Conservation (phyloP, 345 rosid genomes). For the Populus simonii region DNA sequence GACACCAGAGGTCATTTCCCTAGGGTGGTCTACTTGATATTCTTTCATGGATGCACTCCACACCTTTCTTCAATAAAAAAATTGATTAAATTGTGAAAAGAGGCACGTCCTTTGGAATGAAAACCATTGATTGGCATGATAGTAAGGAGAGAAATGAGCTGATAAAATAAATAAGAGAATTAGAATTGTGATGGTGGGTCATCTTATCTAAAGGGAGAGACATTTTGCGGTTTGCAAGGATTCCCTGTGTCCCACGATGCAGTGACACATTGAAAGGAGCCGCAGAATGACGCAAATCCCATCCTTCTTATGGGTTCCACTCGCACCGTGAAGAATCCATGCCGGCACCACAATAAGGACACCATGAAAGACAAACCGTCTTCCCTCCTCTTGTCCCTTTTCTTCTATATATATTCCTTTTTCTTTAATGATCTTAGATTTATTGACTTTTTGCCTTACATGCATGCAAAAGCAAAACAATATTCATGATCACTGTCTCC, state of each 20-base stretch:
- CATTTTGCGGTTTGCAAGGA: slow-evolving; percentile 29
- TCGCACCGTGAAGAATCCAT: slow-evolving; percentile 8
- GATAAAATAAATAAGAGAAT: not conserved
- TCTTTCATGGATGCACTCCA: not conserved
- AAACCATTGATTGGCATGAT: not conserved
- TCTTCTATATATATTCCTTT: not conserved
- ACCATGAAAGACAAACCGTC: slow-evolving; percentile 18
- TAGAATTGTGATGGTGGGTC: slow-evolving; percentile 4
- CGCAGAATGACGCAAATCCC: not conserved
- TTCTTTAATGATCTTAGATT: not conserved
- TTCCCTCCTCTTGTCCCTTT: slow-evolving; percentile 5
- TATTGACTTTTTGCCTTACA: not conserved
- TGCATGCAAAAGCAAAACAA: not conserved
- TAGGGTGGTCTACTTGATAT: not conserved
- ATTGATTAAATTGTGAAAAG: not conserved
- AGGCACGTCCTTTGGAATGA: not conserved
- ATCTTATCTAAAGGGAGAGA: slow-evolving; percentile 30
- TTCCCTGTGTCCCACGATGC: slow-evolving; percentile 25
- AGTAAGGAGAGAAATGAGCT: not conserved
- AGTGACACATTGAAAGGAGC: slow-evolving; percentile 9
- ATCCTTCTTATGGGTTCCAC: slow-evolving; percentile 11
- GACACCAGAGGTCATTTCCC: not conserved
- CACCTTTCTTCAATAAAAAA: not conserved
- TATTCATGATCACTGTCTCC: not conserved
- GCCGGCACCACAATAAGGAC: slow-evolving; percentile 25